Conservation (phyloP, 2,329 filamentous ascomycete species). For the Trichoderma oligosporum region DNA sequence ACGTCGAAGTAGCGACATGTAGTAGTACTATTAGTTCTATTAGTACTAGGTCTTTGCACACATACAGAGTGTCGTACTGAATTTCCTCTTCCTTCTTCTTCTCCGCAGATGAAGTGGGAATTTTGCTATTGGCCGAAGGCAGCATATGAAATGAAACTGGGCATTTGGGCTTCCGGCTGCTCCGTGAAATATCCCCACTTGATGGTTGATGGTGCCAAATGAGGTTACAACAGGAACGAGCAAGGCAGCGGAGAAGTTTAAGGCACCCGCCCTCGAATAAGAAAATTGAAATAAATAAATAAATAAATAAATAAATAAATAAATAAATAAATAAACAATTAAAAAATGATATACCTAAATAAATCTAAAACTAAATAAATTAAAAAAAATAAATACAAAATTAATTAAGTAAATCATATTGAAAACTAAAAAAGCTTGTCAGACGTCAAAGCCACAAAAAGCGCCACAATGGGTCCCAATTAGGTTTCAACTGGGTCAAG, state of each 20-base stretch:
- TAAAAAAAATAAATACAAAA: no score
- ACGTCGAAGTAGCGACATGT: neutral
- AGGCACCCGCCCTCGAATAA: neutral
- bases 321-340: no score
- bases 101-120: no score
- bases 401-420: no score
- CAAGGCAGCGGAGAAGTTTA: neutral
- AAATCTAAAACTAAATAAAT: no score
- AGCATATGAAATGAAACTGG: slow-evolving; percentile 1
- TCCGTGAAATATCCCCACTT: slow-evolving; percentile 7
- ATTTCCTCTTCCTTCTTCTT: neutral
- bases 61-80: neutral
- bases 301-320: neutral
- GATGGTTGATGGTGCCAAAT: neutral
- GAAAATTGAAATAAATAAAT: neutral
- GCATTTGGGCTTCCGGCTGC: slow-evolving; percentile 12
- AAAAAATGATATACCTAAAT: no score
- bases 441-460: no score
- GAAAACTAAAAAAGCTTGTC: no score
- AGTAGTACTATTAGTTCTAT: neutral
- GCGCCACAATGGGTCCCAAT: no score
- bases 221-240: neutral
- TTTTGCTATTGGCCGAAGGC: neutral
- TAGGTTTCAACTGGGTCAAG: no score
- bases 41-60: neutral